A percentile compares a stretch with the other conserved stretches of the same genome.
phyloP scores from a whole-genome alignment of 768 basidiomycete genomes.

The Mrakia frigida region DNA sequence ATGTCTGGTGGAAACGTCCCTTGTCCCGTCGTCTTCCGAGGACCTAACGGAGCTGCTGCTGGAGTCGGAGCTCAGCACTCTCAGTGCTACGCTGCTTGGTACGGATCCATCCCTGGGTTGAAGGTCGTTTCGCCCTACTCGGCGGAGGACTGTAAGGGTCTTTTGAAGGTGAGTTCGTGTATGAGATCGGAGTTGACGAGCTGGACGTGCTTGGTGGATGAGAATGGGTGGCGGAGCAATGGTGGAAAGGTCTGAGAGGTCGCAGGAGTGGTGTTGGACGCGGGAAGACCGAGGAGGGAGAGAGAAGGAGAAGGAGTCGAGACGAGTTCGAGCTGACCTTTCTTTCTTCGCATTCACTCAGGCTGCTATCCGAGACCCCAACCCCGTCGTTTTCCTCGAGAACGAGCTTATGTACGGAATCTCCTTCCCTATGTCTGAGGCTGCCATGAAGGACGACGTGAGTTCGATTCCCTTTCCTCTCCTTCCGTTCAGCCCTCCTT shows the following conservation, averaged over 20 bases:
- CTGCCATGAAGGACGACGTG: constrained; percentile 82
- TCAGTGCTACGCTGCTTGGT: constrained; percentile 94
- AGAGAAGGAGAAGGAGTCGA: neutral
- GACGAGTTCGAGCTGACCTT: neutral
- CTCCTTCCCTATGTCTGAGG: constrained; percentile 89
- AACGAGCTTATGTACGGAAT: constrained; percentile 99
- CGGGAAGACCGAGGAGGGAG: neutral
- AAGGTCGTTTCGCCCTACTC: constrained; percentile 98
- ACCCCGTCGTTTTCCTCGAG: constrained; percentile 97
- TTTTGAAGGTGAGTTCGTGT: constrained; percentile 71
- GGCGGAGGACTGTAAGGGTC: constrained; percentile 97
- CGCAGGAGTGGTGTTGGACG: neutral
- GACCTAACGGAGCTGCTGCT: constrained; percentile 95
- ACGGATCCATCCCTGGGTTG: constrained; percentile 70
- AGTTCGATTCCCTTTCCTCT: neutral
- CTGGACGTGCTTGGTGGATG: neutral
- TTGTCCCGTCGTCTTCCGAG: constrained; percentile 98
- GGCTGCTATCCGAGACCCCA: constrained; percentile 96
- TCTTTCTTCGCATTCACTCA: constrained; percentile 44
- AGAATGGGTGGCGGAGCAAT: too few species aligned
- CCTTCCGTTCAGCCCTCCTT: neutral
- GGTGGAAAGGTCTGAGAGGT: too few species aligned
- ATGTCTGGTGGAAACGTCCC: constrained; percentile 99
- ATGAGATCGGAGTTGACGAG: neutral
- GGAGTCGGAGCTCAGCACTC: constrained; percentile 98